Evolutionary conservation across 139 green algal genomes (phyloP), one percentile per base, ranked within the genome.

Genomic region (Yamagishiella unicocca): DNA sequence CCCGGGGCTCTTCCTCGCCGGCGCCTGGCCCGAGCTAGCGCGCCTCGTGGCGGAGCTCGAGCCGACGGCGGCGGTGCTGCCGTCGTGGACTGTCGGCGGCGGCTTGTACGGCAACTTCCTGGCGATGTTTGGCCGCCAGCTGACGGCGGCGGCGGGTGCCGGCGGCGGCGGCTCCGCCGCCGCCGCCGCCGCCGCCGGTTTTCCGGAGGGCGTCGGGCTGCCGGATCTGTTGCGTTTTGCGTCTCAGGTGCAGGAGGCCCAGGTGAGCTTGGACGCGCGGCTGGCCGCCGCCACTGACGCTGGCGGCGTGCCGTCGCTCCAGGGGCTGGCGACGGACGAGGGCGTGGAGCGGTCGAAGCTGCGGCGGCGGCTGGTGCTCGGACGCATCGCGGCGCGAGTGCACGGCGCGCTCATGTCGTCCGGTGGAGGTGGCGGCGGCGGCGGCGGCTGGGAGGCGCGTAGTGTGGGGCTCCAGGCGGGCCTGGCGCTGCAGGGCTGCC

Each of bases 311-410:
- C 21, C 43, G 55, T 10, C 25, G 37, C 55, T 5, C 54, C 24
- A 12, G 27, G 55, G 37, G 29, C 1, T 29, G 27, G 27, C 7
- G 5, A 4, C 10, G 45, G 92, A 84, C 78, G 37, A 67, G 7
- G 81, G 75, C 0, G 91, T 89, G 25, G 91, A 96, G 76, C 40
- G 62, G 4, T 31, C 90, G 61, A 82, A 94, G 29, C 77, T 90
- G 27, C 76, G 80, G 62, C 77, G 73, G 67, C 67, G 85, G 62
- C 64, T 90, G 58, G 84, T 89, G 73, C 58, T 89, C 42, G 58
- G 40, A 1, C 71, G 43, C 40, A 89, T 89, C 53, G 76, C 84
- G n/a, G 72, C 55, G 6, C 73, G 84, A 0, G 84, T 89, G 54
- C 61, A 89, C 21, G 45, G n/a, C 1, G 84, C 31, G 45, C 84